Conservation (phyloP, 345 rosid species). For the Gossypium raimondii region DNA sequence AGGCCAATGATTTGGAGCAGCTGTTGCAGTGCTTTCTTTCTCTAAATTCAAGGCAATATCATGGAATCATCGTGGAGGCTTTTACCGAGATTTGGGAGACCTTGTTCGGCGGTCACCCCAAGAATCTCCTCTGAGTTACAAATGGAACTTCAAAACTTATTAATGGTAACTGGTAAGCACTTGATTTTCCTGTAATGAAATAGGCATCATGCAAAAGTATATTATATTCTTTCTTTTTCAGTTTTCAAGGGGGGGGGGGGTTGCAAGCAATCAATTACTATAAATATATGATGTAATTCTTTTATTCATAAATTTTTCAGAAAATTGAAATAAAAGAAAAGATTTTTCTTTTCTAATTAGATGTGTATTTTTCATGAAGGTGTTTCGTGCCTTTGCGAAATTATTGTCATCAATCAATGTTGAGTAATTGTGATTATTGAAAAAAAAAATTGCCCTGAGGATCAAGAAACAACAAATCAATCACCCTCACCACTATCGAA, state of each 20-base stretch:
- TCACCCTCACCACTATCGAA: too few relatives aligned
- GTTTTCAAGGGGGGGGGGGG: not conserved
- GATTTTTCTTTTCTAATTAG: not conserved
- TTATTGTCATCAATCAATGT: not conserved
- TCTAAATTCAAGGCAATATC: conserved; percentile 44
- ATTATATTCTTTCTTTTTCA: not conserved
- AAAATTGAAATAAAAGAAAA: not conserved
- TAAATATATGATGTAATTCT: conserved; percentile 6
- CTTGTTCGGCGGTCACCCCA: conserved; percentile 35
- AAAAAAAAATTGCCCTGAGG: too few relatives aligned
- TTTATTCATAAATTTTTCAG: not conserved
- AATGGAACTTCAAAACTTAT: not conserved
- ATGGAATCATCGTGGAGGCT: conserved; percentile 44
- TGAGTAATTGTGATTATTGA: too few relatives aligned
- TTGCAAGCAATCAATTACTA: not conserved
- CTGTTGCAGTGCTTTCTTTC: conserved; percentile 52
- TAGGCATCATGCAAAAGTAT: not conserved
- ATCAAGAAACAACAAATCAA: too few relatives aligned
- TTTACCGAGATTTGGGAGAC: conserved; percentile 53
- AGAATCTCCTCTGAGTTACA: not conserved
- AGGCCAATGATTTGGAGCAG: conserved; percentile 40
- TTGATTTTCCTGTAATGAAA: not conserved
- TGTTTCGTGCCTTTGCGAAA: not conserved
- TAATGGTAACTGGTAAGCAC: too few relatives aligned
- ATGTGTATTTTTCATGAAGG: not conserved